Evolutionary conservation across 2,329 filamentous ascomycete species (phyloP).

Genomic region (Samsoniella hepiali): DNA sequence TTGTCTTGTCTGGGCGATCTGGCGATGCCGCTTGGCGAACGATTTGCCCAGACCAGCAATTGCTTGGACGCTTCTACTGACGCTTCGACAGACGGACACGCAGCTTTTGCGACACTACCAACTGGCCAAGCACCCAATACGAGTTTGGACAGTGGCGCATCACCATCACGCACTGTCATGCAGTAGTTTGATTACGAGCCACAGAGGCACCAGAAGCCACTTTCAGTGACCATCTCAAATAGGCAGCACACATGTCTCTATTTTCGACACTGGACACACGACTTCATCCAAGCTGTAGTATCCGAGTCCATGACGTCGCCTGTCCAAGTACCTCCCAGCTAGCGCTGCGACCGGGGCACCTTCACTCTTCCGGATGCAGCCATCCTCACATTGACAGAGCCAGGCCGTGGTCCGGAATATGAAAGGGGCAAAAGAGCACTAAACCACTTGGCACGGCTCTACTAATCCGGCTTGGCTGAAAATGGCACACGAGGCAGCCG

Average conservation of each 20-base stretch:
- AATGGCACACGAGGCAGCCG: not conserved
- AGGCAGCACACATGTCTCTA: not conserved
- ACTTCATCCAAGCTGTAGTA: not conserved
- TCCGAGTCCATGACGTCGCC: slow-evolving; percentile 4
- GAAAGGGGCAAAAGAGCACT: not conserved
- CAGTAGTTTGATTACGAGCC: not conserved
- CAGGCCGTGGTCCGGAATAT: not conserved
- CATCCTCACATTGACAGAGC: not conserved
- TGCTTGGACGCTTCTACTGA: not conserved
- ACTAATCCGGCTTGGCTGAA: not conserved
- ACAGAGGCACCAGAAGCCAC: not conserved
- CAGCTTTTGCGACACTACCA: not conserved
- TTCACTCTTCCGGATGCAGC: not conserved
- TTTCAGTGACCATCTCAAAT: not conserved
- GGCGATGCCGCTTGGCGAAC: not conserved
- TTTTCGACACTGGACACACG: not conserved
- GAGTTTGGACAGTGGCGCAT: not conserved
- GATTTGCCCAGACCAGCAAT: not conserved
- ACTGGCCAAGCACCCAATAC: not conserved
- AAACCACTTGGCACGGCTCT: not conserved
- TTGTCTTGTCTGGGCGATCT: slow-evolving; percentile 10
- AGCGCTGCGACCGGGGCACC: not conserved
- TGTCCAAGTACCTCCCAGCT: not conserved
- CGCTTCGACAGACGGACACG: not conserved
- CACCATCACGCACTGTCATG: not conserved